These are phyloP conservation scores for Alternaria ethzedia DNA, from an alignment of 2,329 filamentous ascomycete genomes.

Conservation along the genomic window DNA sequence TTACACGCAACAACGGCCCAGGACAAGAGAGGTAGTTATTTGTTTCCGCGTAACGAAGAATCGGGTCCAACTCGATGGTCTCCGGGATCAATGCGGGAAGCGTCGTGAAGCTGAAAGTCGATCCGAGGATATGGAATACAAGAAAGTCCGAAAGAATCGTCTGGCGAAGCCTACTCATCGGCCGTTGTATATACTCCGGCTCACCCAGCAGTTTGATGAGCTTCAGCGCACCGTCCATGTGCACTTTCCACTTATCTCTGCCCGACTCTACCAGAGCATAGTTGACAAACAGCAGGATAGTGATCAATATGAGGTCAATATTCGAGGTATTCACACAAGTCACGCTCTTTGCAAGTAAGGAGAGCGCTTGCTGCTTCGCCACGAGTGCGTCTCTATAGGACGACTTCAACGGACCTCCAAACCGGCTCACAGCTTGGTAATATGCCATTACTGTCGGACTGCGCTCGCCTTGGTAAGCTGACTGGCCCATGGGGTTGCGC, in stretches of 20 bases:
- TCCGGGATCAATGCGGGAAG: slow-evolving; percentile 38
- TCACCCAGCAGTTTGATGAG: slow-evolving; percentile 51
- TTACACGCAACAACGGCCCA: slow-evolving; percentile 43
- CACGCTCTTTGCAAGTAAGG: slow-evolving; percentile 48
- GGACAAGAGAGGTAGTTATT: slow-evolving; percentile 51
- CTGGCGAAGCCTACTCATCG: slow-evolving; percentile 42
- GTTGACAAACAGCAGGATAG: slow-evolving; percentile 58
- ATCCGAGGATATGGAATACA: slow-evolving; percentile 46
- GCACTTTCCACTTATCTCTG: slow-evolving; percentile 58
- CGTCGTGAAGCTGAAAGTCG: slow-evolving; percentile 39
- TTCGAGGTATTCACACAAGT: slow-evolving; percentile 36
- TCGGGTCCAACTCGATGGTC: slow-evolving; percentile 39
- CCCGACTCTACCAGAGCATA: slow-evolving; percentile 60
- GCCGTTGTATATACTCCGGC: slow-evolving; percentile 31
- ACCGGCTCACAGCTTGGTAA: slow-evolving; percentile 48
- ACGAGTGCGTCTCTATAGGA: slow-evolving; percentile 48
- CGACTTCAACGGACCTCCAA: slow-evolving; percentile 43
- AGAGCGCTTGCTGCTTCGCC: slow-evolving; percentile 58
- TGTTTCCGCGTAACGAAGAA: slow-evolving; percentile 48
- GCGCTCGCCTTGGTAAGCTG: slow-evolving; percentile 40
- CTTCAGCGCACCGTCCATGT: slow-evolving; percentile 59
- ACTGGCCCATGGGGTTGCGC: slow-evolving; percentile 42
- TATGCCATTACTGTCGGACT: slow-evolving; percentile 41
- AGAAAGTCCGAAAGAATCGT: slow-evolving; percentile 46
- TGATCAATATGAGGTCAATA: slow-evolving; percentile 53